Evolutionary conservation across 2,329 filamentous ascomycete species (phyloP).

Genomic region (Hypoxylon sp.): DNA sequence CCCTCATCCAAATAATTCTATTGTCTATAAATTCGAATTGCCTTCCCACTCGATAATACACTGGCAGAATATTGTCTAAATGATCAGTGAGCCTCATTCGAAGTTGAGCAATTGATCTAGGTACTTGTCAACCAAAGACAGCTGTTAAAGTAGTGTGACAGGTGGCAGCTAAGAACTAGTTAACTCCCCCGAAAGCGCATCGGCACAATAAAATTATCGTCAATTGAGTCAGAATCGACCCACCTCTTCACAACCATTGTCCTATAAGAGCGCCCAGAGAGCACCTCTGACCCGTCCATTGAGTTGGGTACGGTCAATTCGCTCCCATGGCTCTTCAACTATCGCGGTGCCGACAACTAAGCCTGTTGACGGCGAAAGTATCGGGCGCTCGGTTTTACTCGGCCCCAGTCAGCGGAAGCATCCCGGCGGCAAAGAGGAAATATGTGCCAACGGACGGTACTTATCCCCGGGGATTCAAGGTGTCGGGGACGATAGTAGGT

Average conservation of each 20-base stretch:
- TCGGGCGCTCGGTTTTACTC: conserved; percentile 57
- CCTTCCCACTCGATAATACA: no score
- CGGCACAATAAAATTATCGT: conserved; percentile 7
- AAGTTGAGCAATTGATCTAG: no score
- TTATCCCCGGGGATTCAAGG: conserved; percentile 90
- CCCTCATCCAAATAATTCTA: no score
- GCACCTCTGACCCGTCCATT: conserved; percentile 25
- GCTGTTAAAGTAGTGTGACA: no score
- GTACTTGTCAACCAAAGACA: not conserved
- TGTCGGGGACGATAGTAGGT: conserved; percentile 87
- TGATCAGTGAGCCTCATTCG: no score
- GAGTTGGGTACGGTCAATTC: conserved; percentile 18
- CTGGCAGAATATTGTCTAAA: no score
- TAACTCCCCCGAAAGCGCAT: no score
- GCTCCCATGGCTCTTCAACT: conserved; percentile 32
- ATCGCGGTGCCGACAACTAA: conserved; percentile 25
- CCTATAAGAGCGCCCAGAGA: conserved; percentile 24
- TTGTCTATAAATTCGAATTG: no score
- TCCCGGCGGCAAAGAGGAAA: conserved; percentile 85
- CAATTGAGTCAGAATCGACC: conserved; percentile 19
- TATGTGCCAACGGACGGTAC: conserved; percentile 86
- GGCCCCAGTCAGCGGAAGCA: conserved; percentile 62
- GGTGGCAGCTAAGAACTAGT: no score
- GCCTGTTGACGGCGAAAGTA: conserved; percentile 20
- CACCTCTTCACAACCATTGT: conserved; percentile 5